A percentile compares a stretch with the other conserved stretches of the same genome.
phyloP scores from a whole-genome alignment of 306 rosid species.

The Clitoria ternatea region DNA sequence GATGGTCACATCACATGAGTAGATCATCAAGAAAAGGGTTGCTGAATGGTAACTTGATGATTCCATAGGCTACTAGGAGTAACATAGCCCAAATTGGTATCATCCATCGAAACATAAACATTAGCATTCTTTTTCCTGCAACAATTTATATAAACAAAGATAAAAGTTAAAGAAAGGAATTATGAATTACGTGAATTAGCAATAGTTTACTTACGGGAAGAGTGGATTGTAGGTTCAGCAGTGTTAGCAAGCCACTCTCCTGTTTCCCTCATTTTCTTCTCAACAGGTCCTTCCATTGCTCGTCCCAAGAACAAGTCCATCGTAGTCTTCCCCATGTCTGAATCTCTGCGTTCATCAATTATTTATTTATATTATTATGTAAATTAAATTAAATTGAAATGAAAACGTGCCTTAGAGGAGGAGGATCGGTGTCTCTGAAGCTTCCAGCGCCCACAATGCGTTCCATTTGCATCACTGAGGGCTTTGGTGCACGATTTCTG shows the following conservation, averaged over 20 bases:
- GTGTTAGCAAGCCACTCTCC: conserved; percentile 65
- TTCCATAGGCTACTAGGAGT: conserved; percentile 66
- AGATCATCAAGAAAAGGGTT: conserved; percentile 61
- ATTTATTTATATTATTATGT: too few relatives aligned
- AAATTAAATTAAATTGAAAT: too few relatives aligned
- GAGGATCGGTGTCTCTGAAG: conserved; percentile 62
- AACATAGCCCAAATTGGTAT: conserved; percentile 69
- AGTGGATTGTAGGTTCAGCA: conserved; percentile 46
- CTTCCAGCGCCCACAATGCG: conserved; percentile 83
- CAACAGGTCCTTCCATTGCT: conserved; percentile 58
- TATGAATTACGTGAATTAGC: too few relatives aligned
- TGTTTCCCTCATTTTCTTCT: conserved; percentile 61
- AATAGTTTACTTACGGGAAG: conserved; percentile 25
- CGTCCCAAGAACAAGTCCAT: conserved; percentile 47
- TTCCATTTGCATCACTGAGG: conserved; percentile 58
- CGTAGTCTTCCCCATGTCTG: conserved; percentile 36
- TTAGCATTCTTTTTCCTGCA: conserved; percentile 62
- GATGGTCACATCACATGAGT: conserved; percentile 59
- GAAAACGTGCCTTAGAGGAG: conserved; percentile 35
- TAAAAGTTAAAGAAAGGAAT: background rate
- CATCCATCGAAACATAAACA: conserved; percentile 53
- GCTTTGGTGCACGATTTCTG: conserved; percentile 33
- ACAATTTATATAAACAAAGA: conserved; percentile 3
- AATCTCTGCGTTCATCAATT: conserved; percentile 35
- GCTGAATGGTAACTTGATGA: conserved; percentile 66